Evolutionary conservation across 768 basidiomycete species (phyloP), one percentile per base, ranked within the genome.

Genomic region (Mycena alexandri): DNA sequence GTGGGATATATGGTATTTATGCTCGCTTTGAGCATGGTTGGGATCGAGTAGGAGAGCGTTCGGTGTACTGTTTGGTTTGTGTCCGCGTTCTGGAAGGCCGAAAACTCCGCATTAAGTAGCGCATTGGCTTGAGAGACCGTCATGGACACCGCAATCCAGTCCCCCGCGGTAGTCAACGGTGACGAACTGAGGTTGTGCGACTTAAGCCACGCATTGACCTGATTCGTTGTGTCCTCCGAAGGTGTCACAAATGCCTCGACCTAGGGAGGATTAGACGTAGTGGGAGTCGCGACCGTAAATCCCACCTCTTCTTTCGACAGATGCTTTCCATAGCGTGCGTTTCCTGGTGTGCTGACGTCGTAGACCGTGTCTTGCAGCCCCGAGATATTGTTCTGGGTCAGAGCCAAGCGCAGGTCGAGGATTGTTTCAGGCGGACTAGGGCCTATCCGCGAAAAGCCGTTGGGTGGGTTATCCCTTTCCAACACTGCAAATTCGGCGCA

Each of bases 281-380:
- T 36, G 34, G 24, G 2, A n/a, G n/a, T n/a, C n/a, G n/a, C n/a
- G 52, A 54, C 11, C 19, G 36, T 36, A 11, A 38, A 21, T 9
- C 8, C 5, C 6, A 29, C 51, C 48, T 62, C 19, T 29, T 62
- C 51, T 25, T 53, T 11, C 8, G 61, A 38, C n/a, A 62, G 36
- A 42, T 62, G 53, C 14, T 62, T 50, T 1, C 61, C 61, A 34
- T 62, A 62, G 22, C 61, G 61, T 11, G 61, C 4, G 19, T 25
- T 53, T 33, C 61, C 51, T 21, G 61, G 61, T 10, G 50, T 62
- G 42, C 51, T 62, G 29, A 62, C 34, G 0, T 62, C 61, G 51
- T 62, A 44, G 11, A 62, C 44, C 5, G 29, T 19, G 17, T 62
- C 61, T 14, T 62, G 38, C 5, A 62, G 38, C 8, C 51, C 61